Base-by-base conservation (phyloP, 2,329 filamentous ascomycete genomes). In the Cadophora malorum region DNA sequence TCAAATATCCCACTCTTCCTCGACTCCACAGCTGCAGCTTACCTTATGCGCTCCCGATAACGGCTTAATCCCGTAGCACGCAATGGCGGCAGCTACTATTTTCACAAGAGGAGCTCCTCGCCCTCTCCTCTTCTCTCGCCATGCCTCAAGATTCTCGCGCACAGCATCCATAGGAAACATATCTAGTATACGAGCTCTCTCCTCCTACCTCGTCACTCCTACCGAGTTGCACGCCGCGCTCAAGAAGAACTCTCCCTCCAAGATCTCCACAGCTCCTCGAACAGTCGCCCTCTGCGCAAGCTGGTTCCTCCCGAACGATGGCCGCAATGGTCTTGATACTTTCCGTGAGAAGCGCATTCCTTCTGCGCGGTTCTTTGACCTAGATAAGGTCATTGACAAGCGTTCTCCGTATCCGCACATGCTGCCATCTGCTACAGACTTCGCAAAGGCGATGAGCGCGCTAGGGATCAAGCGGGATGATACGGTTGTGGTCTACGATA, bases 301-400 rank as follows among this genome's bases (percentile, higher is more conserved):
- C 28, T 99, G 96, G 96, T 99, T 97, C 78, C 87, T 99, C 71
- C 96, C 96, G 71, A 98, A 97, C 79, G 95, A 97, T 74, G 88
- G 88, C 64, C 90, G 94, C 70, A 92, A 88, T 59, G 96, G 96
- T 64, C 88, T 91, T 74, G 85, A 96, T 71, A 88, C 90, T 53
- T 99, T 95, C 83, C 87, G 89, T 73, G 87, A 93, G 78, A 88
- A 90, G 77, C 92, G 93, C 75, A 96, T 99, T 71, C 95, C 94
- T 25, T 90, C 90, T 76, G 91, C 96, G 0, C 91, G 94, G 38
- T 99, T 98, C 86, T 99, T 99, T 79, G 94, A 99, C 79, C 86
- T 99, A 64, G 96, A 99, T 80, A 93, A 89, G 75, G 87, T 97
- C 78, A 93, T 96, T 76, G 94, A 99, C 80, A 89, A 90, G 72